These are phyloP conservation scores for Xylariaceae sp. DNA, from an alignment of 2,329 filamentous ascomycete species.

Conservation along the genomic window DNA sequence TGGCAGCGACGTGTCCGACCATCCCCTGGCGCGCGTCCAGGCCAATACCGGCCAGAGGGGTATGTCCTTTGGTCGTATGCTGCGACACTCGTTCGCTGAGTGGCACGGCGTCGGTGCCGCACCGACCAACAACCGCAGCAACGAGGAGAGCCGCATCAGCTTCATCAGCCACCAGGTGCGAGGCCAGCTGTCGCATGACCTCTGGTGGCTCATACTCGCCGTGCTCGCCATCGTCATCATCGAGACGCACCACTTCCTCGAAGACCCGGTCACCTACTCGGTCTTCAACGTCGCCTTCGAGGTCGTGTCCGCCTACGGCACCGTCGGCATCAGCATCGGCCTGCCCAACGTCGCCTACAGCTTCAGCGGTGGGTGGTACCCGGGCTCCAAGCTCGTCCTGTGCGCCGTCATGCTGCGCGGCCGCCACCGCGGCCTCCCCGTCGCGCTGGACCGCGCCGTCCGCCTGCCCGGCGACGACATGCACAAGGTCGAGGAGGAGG, in stretches of 20 bases:
- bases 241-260: slow-evolving; percentile 46
- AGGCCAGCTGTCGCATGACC: slow-evolving; percentile 54
- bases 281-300: slow-evolving; percentile 54
- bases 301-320: slow-evolving; percentile 50
- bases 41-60: slow-evolving; percentile 5
- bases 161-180: slow-evolving; percentile 50
- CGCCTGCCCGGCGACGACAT: slow-evolving; percentile 31
- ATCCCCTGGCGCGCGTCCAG: slow-evolving; percentile 9
- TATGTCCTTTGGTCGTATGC: slow-evolving; percentile 12
- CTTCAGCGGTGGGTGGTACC: slow-evolving; percentile 47
- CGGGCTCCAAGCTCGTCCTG: slow-evolving; percentile 48
- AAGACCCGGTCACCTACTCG: slow-evolving; percentile 44
- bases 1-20: slow-evolving; percentile 5
- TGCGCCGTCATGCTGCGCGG: slow-evolving; percentile 50
- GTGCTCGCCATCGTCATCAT: slow-evolving; percentile 53
- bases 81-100: slow-evolving; percentile 16
- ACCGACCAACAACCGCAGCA: slow-evolving; percentile 4
- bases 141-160: slow-evolving; percentile 33
- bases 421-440: slow-evolving; percentile 46
- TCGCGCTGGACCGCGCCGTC: slow-evolving; percentile 47
- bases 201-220: slow-evolving; percentile 57
- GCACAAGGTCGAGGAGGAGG: slow-evolving; percentile 33
- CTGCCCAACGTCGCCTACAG: slow-evolving; percentile 44
- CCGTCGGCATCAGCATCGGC: slow-evolving; percentile 50
- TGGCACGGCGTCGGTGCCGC: slow-evolving; percentile 23